Evolutionary conservation across 2,329 filamentous ascomycete species (phyloP), one percentile per base, ranked within the genome.

Genomic region (Clonostachys rhizophaga): DNA sequence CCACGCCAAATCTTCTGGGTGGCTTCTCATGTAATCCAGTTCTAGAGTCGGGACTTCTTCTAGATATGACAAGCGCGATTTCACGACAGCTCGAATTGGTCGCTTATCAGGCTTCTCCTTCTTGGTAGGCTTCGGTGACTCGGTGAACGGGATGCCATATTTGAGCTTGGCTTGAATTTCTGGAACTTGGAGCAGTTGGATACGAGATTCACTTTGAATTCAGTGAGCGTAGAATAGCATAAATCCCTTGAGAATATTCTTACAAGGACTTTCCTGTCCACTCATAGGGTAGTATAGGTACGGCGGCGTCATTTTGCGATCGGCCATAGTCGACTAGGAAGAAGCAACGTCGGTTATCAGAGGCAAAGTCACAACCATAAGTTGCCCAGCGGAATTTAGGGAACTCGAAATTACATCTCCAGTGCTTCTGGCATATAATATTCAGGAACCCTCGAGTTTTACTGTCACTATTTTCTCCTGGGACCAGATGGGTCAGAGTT

Each of bases 321-420:
- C 36, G 30, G 30, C 42, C 42, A 18, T 44, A 44, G 42, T 44
- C 42, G 30, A 44, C 42, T n/a, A 44, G 30, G 33, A 44, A 44
- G 42, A 44, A 44, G 30, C 42, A 34, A n/a, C 33, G 42, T 34
- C 42, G 42, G 33, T 44, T 44, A 9, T 34, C 11, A 13, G 36
- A 18, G 12, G 42, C 42, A 34, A 44, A 44, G 36, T 34, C 10
- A 34, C 17, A 13, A 34, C 36, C 34, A 34, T 44, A 44, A n/a
- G 42, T 17, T 13, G 42, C 33, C n/a, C 18, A 34, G 20, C 42
- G 42, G 20, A 44, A 44, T 34, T 34, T 44, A n/a, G 42, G n/a
- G 30, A 13, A 16, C 24, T 44, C 24, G n/a, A 44, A 44, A 17
- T 44, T 34, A 34, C 42, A 44, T 13, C 34, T 13, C 42, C 42